phyloP scores from a whole-genome alignment of 108 stramenopile genomes.

The Skeletonema grethae region DNA sequence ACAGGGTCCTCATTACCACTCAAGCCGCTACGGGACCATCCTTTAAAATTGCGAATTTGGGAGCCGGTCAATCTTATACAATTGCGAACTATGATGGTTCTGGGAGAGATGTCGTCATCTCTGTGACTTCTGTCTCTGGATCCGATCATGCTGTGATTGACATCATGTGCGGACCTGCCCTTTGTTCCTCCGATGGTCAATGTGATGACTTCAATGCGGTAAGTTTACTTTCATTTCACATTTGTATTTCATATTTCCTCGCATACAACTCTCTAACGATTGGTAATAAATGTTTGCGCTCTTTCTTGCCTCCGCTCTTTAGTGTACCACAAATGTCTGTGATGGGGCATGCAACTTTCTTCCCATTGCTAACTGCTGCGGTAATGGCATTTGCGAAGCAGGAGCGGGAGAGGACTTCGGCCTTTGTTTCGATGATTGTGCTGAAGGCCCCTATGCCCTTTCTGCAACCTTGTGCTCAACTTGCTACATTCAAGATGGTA shows the following conservation, averaged over 20 bases:
- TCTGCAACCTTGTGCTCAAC: background rate
- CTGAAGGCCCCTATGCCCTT: background rate
- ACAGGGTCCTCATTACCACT: constrained; percentile 37
- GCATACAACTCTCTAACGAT: background rate
- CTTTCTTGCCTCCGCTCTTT: background rate
- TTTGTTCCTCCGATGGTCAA: background rate
- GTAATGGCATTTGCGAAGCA: constrained; percentile 2
- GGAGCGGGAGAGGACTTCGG: background rate
- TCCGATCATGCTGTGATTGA: background rate
- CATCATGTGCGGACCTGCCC: background rate
- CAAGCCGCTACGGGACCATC: background rate
- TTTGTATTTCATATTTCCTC: background rate
- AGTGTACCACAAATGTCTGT: constrained; percentile 2
- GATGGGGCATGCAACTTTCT: background rate
- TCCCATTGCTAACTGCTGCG: constrained; percentile 4
- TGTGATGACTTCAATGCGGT: constrained; percentile 1
- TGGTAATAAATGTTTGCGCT: background rate
- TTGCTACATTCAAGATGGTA: constrained; percentile 11
- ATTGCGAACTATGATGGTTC: constrained; percentile 23
- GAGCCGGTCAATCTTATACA: constrained; percentile 10
- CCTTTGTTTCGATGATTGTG: background rate
- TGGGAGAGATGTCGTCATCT: background rate
- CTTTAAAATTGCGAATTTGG: background rate
- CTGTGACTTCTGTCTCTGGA: background rate
- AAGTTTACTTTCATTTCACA: background rate